Evolutionary conservation across 2,329 filamentous ascomycete genomes (phyloP).

Genomic region (Fusarium nygamai): DNA sequence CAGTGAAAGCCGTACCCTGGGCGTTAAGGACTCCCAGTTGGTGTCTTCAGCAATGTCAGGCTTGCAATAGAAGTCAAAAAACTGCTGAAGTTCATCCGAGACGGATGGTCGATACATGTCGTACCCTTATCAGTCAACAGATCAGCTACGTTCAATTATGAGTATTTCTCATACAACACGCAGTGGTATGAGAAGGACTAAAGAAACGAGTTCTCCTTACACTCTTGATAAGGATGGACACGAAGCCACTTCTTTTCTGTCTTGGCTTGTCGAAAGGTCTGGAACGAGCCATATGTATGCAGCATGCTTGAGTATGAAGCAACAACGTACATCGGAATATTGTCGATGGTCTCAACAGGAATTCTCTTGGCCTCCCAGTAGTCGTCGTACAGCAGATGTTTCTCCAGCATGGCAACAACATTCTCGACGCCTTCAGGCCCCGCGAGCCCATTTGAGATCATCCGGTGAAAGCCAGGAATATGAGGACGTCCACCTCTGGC

Average conservation of each 20-base stretch:
- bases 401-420: not conserved
- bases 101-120: not conserved
- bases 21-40: not conserved
- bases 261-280: not conserved
- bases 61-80: not conserved
- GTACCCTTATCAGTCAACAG: not conserved
- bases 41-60: accelerated
- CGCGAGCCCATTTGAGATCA: constrained; percentile 14
- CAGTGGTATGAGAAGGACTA: not conserved
- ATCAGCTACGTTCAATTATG: not conserved
- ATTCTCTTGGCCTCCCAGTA: constrained; percentile 1
- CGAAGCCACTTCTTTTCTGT: not conserved
- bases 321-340: not conserved
- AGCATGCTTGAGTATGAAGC: not conserved
- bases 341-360: not conserved
- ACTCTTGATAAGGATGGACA: not conserved
- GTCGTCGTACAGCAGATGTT: not conserved
- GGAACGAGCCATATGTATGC: not conserved
- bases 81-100: not conserved
- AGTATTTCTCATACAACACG: no score
- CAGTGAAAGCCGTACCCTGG: not conserved
- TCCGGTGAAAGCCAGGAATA: constrained; percentile 14
- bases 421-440: not conserved
- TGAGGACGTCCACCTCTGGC: constrained; percentile 37
- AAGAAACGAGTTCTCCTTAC: not conserved